Percentiles rank a stretch among this genome's conserved stretches.
Conservation (phyloP, 176 grass and related monocot genomes). For the Ensete ventricosum region DNA sequence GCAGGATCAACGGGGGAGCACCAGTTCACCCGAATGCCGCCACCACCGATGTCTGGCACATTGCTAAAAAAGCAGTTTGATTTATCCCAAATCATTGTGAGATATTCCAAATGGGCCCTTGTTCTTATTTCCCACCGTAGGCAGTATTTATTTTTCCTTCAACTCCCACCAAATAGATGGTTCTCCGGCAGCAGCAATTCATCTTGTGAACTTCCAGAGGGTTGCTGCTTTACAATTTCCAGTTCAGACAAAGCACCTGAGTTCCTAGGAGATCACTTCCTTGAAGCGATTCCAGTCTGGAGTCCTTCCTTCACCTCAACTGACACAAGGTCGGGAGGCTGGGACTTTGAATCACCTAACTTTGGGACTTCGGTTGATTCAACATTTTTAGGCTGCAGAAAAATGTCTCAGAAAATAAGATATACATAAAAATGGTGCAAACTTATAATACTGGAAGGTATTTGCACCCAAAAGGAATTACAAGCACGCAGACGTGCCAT, state of each 20-base stretch:
- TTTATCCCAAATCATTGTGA: constrained; percentile 56
- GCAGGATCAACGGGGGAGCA: not conserved
- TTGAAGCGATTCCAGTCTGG: not conserved
- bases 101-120: not conserved
- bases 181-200: not conserved
- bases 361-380: constrained; percentile 24
- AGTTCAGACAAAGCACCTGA: not conserved
- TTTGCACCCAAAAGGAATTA: too few species aligned
- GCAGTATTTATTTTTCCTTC: not conserved
- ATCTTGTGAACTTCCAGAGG: not conserved
- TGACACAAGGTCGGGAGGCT: not conserved
- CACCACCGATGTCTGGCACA: too few species aligned
- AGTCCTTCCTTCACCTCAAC: not conserved
- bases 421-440: too few species aligned
- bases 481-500: too few species aligned
- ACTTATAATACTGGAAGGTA: too few species aligned
- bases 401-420: not conserved
- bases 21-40: not conserved
- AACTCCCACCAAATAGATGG: not conserved
- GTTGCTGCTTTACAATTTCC: not conserved
- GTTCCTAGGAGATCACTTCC: not conserved
- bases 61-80: not conserved
- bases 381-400: constrained; percentile 39
- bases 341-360: constrained; percentile 24
- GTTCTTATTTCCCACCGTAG: constrained; percentile 1